phyloP scores from a whole-genome alignment of 2,329 filamentous ascomycete species.

The Colletotrichum tanaceti region DNA sequence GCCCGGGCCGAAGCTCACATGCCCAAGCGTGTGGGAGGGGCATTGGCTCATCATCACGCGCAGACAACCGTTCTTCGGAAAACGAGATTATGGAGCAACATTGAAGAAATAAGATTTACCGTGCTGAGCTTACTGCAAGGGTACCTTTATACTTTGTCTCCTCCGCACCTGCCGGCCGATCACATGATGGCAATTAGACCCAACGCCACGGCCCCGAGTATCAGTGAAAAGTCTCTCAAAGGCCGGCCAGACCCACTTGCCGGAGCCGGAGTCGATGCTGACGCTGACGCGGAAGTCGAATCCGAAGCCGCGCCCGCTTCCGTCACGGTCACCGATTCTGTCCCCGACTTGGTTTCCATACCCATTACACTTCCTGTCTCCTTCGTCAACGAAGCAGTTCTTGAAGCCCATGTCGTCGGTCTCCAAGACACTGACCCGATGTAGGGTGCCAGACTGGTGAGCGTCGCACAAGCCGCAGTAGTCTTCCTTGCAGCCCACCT shows the following conservation, averaged over 20 bases:
- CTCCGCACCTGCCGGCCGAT: neutral
- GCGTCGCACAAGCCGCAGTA: slow-evolving; percentile 12
- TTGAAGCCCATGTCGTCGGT: neutral
- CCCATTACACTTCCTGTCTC: slow-evolving; percentile 12
- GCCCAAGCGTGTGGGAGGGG: neutral
- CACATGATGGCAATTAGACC: slow-evolving; percentile 8
- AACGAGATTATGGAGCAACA: neutral
- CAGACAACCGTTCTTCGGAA: slow-evolving; percentile 4
- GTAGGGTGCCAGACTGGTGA: slow-evolving; percentile 21
- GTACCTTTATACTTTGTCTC: neutral
- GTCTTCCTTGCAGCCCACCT: neutral
- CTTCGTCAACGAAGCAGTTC: slow-evolving; percentile 4
- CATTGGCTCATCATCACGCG: neutral
- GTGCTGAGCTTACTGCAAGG: neutral
- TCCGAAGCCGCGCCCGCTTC: neutral
- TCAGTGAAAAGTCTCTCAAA: neutral
- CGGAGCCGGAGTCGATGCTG: slow-evolving; percentile 11
- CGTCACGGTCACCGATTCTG: slow-evolving; percentile 1
- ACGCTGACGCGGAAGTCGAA: neutral
- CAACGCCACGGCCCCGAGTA: slow-evolving; percentile 1
- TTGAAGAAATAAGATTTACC: neutral
- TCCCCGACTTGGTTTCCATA: neutral
- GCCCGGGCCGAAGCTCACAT: slow-evolving; percentile 33
- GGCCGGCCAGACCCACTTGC: slow-evolving; percentile 12
- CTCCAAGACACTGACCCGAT: neutral